Base-by-base conservation (phyloP, 2,329 filamentous ascomycete genomes). In the Pseudogymnoascus sp. region DNA sequence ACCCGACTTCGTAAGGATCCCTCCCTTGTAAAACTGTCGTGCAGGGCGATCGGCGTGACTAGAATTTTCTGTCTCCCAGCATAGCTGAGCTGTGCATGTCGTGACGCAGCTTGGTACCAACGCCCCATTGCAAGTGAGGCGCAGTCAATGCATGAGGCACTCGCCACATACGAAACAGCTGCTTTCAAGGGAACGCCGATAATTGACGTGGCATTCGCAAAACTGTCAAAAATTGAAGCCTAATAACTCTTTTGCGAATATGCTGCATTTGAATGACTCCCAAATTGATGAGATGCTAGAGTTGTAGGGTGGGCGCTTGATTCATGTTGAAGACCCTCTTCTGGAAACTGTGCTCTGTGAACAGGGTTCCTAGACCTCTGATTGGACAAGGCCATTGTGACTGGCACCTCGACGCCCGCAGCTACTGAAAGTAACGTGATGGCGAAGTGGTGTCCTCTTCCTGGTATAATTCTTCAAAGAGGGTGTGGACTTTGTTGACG, bases 371-470 rank as follows among this genome's bases (percentile, higher is more conserved):
- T 60, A 21, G 37, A 16, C 37, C n/a, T 63, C 60, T 69, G 23
- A 72, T 72, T 72, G 69, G 70, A 18, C 50, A 23, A 16, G 33
- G 16, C 21, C 60, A 21, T 31, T 35, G 40, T 44, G 61, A 61
- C 64, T 63, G 63, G 63, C 63, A 67, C 63, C 38, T 65, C 62
- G 42, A 64, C 42, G 50, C 23, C 67, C 68, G 65, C 70, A 66
- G 53, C 63, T 63, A 62, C 40, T 63, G 60, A 53, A 31, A 62
- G 65, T 72, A 70, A 72, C 70, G 70, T 72, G 70, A 73, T 63
- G 63, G 59, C 62, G 63, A 68, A 64, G 53, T 66, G 70, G 68
- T 71, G 69, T 68, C 59, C 35, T 66, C 23, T 69, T 66, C 68
- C 65, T 61, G 60, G 65, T 62, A 33, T 56, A 18, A 33, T 56